These are phyloP conservation scores for Sisymbrium irio DNA, from an alignment of 345 rosid genomes.

Conservation along the genomic window DNA sequence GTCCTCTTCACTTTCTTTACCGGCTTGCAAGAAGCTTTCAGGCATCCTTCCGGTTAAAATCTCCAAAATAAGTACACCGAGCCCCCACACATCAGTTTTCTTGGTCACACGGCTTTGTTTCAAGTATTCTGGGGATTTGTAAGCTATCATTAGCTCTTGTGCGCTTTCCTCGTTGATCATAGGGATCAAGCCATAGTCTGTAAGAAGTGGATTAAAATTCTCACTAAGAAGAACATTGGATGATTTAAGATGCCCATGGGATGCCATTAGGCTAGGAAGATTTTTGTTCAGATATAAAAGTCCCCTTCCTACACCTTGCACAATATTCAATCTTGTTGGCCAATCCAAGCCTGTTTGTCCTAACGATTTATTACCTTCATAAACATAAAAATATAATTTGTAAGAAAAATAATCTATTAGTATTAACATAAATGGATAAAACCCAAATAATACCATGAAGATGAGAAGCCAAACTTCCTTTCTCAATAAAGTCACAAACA, in stretches of 20 bases:
- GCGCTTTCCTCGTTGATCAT: conserved; percentile 75
- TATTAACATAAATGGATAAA: background rate
- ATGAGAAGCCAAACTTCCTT: conserved; percentile 77
- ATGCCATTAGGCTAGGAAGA: conserved; percentile 66
- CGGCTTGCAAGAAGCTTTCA: conserved; percentile 47
- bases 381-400: background rate
- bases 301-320: conserved; percentile 76
- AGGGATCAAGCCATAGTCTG: conserved; percentile 73
- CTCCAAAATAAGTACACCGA: conserved; percentile 77
- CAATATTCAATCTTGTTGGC: conserved; percentile 66
- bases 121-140: conserved; percentile 79
- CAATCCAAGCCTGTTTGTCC: conserved; percentile 62
- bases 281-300: conserved; percentile 59
- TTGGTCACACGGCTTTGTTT: conserved; percentile 50
- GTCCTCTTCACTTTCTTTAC: conserved; percentile 41
- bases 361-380: conserved; percentile 46
- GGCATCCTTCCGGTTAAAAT: conserved; percentile 64
- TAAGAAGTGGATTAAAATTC: conserved; percentile 56
- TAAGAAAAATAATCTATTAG: background rate
- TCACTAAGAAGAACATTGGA: conserved; percentile 67
- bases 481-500: conserved; percentile 52
- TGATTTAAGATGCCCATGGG: conserved; percentile 95
- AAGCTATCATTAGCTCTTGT: conserved; percentile 76
- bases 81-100: conserved; percentile 81
- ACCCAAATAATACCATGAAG: conserved; percentile 89